Base-by-base conservation (phyloP, 306 rosid species). In the Sophora flavescens region DNA sequence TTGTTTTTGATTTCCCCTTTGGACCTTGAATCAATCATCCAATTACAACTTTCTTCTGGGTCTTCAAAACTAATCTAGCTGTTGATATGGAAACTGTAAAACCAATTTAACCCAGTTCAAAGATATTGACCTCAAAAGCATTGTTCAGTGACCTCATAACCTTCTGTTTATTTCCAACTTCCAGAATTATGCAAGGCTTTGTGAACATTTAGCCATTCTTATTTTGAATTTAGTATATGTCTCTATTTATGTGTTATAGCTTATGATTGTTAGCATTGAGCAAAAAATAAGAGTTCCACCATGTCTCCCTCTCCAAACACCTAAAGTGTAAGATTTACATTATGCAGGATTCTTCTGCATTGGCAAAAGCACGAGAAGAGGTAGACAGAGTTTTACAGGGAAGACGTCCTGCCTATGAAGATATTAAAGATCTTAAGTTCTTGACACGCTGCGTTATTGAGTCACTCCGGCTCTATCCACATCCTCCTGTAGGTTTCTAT, bases 381-480 rank as follows among this genome's bases (percentile, higher is more conserved):
- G 88, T 90, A 71, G 97, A 92, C 84, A 80, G 78, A 81, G 93
- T 92, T 76, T 84, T 95, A 77, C 96, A 87, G 18, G 97, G 97
- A 83, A 80, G 87, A 65, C 77, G 80, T 74, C 97, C 99, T 59
- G 38, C 96, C 64, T 92, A 79, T 67, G 97, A 95, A 68, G 97
- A 92, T 75, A 88, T 87, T 13, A 95, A 90, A 87, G 74, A 88
- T 60, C 93, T 95, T 2, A 95, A 90, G 88, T 95, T 82, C 82
- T 78, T 92, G 88, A 92, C 91, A 7, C 89, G 87, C 57, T 95
- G 97, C 83, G 88, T 92, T 78, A 87, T 76, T 0, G 99, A 95
- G 86, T 95, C 97, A 16, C 79, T 90, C 81, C 95, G 96, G 4
- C 97, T 95, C 59, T 90, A 89, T 81, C 97, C 97, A 66, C 97